Evolutionary conservation across 2,329 filamentous ascomycete species (phyloP).

Genomic region (Grosmannia penicillata): DNA sequence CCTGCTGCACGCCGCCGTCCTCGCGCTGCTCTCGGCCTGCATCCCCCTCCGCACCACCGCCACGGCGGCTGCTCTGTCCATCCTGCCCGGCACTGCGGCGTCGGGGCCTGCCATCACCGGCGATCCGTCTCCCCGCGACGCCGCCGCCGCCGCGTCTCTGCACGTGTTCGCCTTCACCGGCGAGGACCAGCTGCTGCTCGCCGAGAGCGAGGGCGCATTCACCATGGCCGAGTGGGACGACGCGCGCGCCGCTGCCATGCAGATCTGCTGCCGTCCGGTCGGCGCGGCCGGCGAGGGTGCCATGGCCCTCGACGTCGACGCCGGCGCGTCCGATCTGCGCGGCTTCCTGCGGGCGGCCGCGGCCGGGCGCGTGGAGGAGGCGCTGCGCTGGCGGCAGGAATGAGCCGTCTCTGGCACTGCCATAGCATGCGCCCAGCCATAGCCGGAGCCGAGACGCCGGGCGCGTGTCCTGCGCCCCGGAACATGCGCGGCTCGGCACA

Average conservation of each 20-base stretch:
- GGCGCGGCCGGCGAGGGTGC: constrained; percentile 18
- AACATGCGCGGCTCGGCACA: no score
- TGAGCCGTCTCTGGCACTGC: no score
- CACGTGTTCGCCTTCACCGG: constrained; percentile 80
- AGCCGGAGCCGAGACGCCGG: no score
- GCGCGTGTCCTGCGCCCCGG: no score
- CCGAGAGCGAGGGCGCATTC: constrained; percentile 72
- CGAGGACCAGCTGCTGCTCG: constrained; percentile 55
- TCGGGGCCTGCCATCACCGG: constrained; percentile 15
- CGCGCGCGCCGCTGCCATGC: constrained; percentile 48
- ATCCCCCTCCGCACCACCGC: constrained; percentile 65
- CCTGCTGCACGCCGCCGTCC: constrained; percentile 63
- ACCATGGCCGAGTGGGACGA: constrained; percentile 60
- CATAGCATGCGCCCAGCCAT: no score
- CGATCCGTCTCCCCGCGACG: constrained; percentile 48
- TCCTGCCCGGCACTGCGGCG: constrained; percentile 38
- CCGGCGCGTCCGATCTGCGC: constrained; percentile 30
- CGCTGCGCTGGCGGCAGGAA: constrained; percentile 39
- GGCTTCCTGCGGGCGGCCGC: constrained; percentile 48
- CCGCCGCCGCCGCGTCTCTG: constrained; percentile 49
- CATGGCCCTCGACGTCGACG: constrained; percentile 27
- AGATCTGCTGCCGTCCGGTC: constrained; percentile 41
- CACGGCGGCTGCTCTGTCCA: constrained; percentile 48
- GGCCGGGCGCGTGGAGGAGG: constrained; percentile 35
- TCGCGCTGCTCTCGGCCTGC: constrained; percentile 68